Conservation (phyloP, 495 filamentous ascomycete species). For the Schizothecium vesticola region DNA sequence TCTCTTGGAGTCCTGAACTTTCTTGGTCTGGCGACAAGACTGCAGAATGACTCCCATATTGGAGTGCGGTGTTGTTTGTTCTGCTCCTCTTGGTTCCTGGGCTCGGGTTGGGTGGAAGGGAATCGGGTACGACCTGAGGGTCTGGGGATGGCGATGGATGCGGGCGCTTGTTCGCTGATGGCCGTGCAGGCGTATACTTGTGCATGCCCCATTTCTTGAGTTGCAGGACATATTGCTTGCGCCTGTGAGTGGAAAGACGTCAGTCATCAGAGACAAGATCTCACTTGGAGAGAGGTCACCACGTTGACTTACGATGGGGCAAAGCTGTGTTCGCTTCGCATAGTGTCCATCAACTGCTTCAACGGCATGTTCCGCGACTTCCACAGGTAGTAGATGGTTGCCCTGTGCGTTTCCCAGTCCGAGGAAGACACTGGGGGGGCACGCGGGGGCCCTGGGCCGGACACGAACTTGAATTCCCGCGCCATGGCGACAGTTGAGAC, state of each 20-base stretch:
- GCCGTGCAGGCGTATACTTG: background rate
- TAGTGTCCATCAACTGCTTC: background rate
- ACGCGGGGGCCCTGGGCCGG: too few species aligned
- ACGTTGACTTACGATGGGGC: background rate
- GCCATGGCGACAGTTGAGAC: too few species aligned
- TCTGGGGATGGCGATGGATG: background rate
- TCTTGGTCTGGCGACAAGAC: background rate
- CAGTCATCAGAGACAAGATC: too few species aligned
- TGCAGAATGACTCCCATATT: background rate
- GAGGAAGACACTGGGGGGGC: background rate
- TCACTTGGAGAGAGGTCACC: background rate
- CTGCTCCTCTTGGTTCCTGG: background rate
- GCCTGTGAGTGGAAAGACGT: background rate
- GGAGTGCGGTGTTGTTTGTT: background rate
- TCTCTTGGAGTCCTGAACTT: too few species aligned
- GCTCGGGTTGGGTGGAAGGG: background rate
- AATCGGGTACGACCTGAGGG: background rate
- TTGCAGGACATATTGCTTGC: background rate
- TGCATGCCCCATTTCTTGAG: conserved; percentile 1
- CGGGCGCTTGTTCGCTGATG: background rate
- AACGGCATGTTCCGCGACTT: background rate
- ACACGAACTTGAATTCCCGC: background rate
- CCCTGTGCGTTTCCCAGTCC: background rate
- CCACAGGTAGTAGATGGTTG: background rate
- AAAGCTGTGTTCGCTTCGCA: background rate